A percentile compares a stretch with the other conserved stretches of the same genome.
Evolutionary conservation across 495 filamentous ascomycete species (phyloP).

Genomic region (Aspergillus olivimuriae): DNA sequence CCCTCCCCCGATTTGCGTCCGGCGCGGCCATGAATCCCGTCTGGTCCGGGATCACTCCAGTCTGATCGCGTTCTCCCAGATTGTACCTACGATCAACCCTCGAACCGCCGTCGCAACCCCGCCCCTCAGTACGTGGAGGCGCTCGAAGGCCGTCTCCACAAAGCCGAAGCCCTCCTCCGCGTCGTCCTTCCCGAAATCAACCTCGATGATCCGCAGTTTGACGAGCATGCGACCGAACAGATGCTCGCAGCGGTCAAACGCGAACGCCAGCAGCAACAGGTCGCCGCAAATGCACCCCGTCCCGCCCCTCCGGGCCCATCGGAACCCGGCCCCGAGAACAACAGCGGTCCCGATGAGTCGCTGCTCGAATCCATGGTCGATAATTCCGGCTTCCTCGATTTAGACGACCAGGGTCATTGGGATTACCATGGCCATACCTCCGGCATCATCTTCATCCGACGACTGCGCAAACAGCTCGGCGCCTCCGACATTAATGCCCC

Average conservation of each 20-base stretch:
- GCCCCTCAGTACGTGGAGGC: slow-evolving; percentile 93
- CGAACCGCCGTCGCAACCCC: slow-evolving; percentile 89
- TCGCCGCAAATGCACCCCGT: slow-evolving; percentile 7
- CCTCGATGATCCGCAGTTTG: slow-evolving; percentile 74
- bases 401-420: slow-evolving; percentile 88
- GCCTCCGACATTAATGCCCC: slow-evolving; percentile 46
- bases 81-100: slow-evolving; percentile 97
- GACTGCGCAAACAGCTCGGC: slow-evolving; percentile 83
- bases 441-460: slow-evolving; percentile 75
- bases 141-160: slow-evolving; percentile 75
- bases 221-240: slow-evolving; percentile 55
- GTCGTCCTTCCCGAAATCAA: slow-evolving; percentile 81
- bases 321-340: slow-evolving; percentile 21
- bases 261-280: slow-evolving; percentile 15
- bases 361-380: slow-evolving; percentile 93
- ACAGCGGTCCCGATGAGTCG: slow-evolving; percentile 50
- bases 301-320: slow-evolving; percentile 6
- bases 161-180: slow-evolving; percentile 73
- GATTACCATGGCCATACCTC: slow-evolving; percentile 95
- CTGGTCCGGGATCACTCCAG: no score
- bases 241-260: slow-evolving; percentile 24
- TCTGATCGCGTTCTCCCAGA: no score
- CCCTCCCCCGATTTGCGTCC: no score
- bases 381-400: slow-evolving; percentile 78
- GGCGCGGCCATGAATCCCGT: no score